Conservation (phyloP, 2,329 filamentous ascomycete species). For the Talaromyces sp. region DNA sequence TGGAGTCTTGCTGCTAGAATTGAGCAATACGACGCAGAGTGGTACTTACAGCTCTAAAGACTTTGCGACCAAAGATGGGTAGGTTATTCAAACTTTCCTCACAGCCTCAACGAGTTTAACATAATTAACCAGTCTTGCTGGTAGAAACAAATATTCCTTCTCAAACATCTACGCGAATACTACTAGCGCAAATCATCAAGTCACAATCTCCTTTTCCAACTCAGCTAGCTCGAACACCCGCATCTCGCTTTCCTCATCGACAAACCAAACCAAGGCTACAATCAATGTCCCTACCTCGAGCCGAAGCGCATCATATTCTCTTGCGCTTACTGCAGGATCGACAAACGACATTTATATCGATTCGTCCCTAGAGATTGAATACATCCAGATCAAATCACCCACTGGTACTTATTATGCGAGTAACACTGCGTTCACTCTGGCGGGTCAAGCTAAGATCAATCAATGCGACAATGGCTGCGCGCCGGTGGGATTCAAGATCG, state of each 20-base stretch:
- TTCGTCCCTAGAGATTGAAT: neutral
- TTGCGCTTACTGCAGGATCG: neutral
- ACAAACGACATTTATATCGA: neutral
- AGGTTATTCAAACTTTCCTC: neutral
- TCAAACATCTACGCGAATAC: too few species aligned
- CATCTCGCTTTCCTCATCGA: neutral
- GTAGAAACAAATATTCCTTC: too few species aligned
- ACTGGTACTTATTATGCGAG: neutral
- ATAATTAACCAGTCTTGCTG: too few species aligned
- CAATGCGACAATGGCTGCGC: conserved; percentile 47
- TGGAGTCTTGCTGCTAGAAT: conserved; percentile 36
- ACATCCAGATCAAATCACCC: neutral
- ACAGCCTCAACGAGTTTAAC: too few species aligned
- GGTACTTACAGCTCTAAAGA: conserved; percentile 7
- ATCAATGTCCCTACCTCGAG: neutral
- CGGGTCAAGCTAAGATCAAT: conserved; percentile 38
- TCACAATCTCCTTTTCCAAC: conserved; percentile 15
- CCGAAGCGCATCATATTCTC: neutral
- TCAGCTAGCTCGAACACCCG: neutral
- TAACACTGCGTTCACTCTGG: conserved; percentile 18
- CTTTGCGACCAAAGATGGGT: neutral
- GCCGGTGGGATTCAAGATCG: conserved; percentile 50
- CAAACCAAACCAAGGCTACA: neutral
- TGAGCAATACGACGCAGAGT: conserved; percentile 25
- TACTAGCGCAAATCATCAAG: conserved; percentile 27